Evolutionary conservation across 306 rosid genomes (phyloP), one percentile per base, ranked within the genome.

Genomic region (Castanea mollissima): DNA sequence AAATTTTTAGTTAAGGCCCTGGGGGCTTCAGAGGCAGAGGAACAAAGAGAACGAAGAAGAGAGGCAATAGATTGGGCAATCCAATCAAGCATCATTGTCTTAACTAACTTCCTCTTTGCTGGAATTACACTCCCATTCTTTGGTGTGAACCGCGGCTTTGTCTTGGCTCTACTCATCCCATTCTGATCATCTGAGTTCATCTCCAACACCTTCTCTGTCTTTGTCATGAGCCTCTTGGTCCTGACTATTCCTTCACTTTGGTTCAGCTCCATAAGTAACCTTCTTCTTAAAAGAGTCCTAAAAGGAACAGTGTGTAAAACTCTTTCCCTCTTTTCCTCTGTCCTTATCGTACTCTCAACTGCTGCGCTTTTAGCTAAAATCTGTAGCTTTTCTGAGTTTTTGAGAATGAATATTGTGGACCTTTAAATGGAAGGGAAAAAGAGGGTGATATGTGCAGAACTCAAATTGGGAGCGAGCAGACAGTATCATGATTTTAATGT

Each of bases 111-210:
- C 74, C 69, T 78, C 62, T 4, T 69, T 38, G 82, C 4, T 29
- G 82, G 82, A 78, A 78, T 35, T 15, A 78, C 71, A 46, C 82
- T 78, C 46, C 79, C 69, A 18, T 6, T 44, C 19, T 74, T 73
- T 41, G 68, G 74, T 31, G 25, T 65, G 74, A 52, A 63, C 25
- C 6, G 6, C 11, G 34, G 21, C 9, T 34, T 6, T 6, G 65
- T 15, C 38, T 70, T 46, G 35, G 23, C 16, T 31, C 52, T 3
- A 38, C 46, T 46, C 15, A 27, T 34, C 19, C 51, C 51, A 16
- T 57, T 57, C 9, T 51, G 23, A 8, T 56, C 65, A 52, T 2
- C 13, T 21, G 55, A 58, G 52, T 63, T 76, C 52, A n/a, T 54
- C 65, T 1, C 29, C 38, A 55, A 54, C 27, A 27, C 2, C 20